Evolutionary conservation across 2,329 filamentous ascomycete genomes (phyloP).

Genomic region (Epicoccum nigrum): DNA sequence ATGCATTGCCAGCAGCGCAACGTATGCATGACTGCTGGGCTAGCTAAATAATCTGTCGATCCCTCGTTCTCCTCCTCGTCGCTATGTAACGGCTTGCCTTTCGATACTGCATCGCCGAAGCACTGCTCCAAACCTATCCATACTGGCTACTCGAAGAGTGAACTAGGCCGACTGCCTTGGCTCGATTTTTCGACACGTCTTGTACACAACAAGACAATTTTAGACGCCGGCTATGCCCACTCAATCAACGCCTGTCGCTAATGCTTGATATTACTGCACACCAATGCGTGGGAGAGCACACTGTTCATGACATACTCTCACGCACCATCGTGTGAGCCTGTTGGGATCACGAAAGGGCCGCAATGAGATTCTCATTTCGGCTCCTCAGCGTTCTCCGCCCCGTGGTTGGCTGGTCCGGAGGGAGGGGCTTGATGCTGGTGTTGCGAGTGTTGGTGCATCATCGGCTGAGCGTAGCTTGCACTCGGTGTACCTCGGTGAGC

Average conservation of each 20-base stretch:
- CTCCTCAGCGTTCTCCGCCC: slow-evolving; percentile 42
- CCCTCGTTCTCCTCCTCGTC: neutral
- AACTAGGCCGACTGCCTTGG: neutral
- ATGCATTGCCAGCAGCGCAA: slow-evolving; percentile 2
- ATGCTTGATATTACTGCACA: slow-evolving; percentile 40
- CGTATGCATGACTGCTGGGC: slow-evolving; percentile 5
- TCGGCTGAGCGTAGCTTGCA: slow-evolving; percentile 49
- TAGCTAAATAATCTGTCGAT: slow-evolving; percentile 5
- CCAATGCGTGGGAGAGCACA: slow-evolving; percentile 42
- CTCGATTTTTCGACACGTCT: neutral
- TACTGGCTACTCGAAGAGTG: neutral
- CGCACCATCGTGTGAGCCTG: slow-evolving; percentile 3
- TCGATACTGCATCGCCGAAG: neutral
- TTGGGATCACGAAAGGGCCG: slow-evolving; percentile 19
- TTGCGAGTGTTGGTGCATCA: slow-evolving; percentile 50
- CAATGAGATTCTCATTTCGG: slow-evolving; percentile 42
- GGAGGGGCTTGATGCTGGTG: slow-evolving; percentile 46
- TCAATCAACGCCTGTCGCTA: slow-evolving; percentile 46
- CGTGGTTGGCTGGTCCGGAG: slow-evolving; percentile 44
- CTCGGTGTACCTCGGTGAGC: slow-evolving; percentile 49
- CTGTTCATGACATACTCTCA: slow-evolving; percentile 18
- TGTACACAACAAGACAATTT: neutral
- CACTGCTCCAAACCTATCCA: neutral
- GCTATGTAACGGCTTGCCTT: neutral
- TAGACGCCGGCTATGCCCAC: slow-evolving; percentile 29